phyloP scores from a whole-genome alignment of 1,284 basidiomycete genomes.

The Puccinia triticina region DNA sequence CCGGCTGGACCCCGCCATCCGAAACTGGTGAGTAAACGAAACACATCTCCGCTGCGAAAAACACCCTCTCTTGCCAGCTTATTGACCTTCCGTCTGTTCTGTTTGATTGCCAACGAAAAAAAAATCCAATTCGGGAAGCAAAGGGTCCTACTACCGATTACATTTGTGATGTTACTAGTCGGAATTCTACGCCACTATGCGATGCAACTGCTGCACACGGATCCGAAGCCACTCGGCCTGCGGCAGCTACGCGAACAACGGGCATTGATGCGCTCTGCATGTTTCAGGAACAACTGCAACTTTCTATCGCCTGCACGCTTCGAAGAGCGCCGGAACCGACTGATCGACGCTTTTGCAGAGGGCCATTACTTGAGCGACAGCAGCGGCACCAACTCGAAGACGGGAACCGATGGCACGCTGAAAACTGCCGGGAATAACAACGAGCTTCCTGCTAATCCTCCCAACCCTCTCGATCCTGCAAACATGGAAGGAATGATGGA shows the following conservation, averaged over 20 bases:
- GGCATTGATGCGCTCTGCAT: constrained; percentile 7
- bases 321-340: constrained; percentile 54
- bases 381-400: constrained; percentile 57
- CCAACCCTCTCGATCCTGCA: constrained; percentile 76
- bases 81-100: not conserved
- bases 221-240: constrained; percentile 16
- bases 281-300: constrained; percentile 25
- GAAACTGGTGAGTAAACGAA: constrained; percentile 20
- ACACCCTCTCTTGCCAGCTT: not conserved
- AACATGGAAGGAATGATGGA: constrained; percentile 99
- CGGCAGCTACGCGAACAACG: constrained; percentile 25
- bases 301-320: constrained; percentile 50
- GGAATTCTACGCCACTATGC: constrained; percentile 93
- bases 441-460: constrained; percentile 58
- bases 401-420: constrained; percentile 66
- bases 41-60: no score
- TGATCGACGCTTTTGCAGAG: constrained; percentile 67
- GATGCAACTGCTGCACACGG: constrained; percentile 75
- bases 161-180: constrained; percentile 95
- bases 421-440: constrained; percentile 65
- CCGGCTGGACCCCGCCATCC: constrained; percentile 38
- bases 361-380: constrained; percentile 9
- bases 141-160: constrained; percentile 89
- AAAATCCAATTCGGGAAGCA: constrained; percentile 58
- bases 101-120: no score